Percentiles rank a stretch among this genome's conserved stretches.
Evolutionary conservation across 345 rosid species (phyloP).

Genomic region (Rhodamnia argentea): DNA sequence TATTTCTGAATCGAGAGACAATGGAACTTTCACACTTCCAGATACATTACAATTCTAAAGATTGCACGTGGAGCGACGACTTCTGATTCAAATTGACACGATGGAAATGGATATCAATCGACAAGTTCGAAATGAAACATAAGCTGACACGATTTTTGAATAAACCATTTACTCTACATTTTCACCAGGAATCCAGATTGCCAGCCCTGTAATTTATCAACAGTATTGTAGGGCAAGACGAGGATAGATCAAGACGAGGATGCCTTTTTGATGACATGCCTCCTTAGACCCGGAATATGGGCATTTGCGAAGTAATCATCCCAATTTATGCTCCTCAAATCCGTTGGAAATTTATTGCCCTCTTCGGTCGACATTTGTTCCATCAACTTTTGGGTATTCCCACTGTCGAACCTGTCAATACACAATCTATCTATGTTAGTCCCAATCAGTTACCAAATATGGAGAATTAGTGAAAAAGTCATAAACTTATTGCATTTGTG

Average conservation of each 20-base stretch:
- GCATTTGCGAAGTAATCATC: conserved; percentile 16
- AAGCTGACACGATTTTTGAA: neutral
- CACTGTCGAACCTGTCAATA: conserved; percentile 23
- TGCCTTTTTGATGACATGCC: neutral
- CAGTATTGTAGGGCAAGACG: neutral
- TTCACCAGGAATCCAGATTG: neutral
- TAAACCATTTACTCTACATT: neutral
- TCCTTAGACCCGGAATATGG: conserved; percentile 19
- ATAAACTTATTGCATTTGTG: neutral
- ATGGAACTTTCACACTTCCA: neutral
- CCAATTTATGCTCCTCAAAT: conserved; percentile 25
- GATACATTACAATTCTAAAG: neutral
- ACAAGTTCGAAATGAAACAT: neutral
- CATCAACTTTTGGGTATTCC: conserved; percentile 11
- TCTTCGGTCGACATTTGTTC: conserved; percentile 22
- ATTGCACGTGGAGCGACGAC: neutral
- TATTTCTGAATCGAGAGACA: neutral
- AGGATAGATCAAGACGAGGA: neutral
- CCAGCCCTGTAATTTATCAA: neutral
- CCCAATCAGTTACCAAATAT: neutral
- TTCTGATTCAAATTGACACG: neutral
- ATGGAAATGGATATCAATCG: neutral
- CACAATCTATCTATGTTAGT: neutral
- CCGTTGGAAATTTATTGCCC: conserved; percentile 10
- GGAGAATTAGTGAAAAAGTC: neutral